Percentiles rank a stretch among this genome's conserved stretches.
phyloP scores from a whole-genome alignment of 2,329 filamentous ascomycete species.

The Cordyceps fumosorosea region DNA sequence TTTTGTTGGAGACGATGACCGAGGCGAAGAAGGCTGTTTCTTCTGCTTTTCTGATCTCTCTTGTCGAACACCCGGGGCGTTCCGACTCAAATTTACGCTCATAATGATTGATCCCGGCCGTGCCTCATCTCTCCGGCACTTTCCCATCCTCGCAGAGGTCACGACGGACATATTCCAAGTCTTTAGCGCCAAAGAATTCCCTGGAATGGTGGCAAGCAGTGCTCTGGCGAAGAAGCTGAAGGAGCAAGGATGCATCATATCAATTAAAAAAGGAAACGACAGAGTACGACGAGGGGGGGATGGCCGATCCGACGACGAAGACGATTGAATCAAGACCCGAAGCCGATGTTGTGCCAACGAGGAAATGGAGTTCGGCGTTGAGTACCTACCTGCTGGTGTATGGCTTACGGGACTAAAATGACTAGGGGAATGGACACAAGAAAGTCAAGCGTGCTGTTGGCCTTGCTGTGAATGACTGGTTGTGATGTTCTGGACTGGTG shows the following conservation, averaged over 20 bases:
- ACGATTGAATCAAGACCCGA: not conserved
- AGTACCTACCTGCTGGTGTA: not conserved
- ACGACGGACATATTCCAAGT: conserved; percentile 71
- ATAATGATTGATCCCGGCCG: conserved; percentile 61
- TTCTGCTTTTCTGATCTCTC: conserved; percentile 82
- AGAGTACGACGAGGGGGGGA: conserved; percentile 5
- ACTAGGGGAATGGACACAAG: not conserved
- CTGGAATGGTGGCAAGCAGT: conserved; percentile 75
- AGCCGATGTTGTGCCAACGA: not conserved
- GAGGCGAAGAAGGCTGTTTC: conserved; percentile 68
- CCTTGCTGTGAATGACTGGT: not conserved
- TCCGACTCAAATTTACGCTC: conserved; percentile 66
- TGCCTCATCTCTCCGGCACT: conserved; percentile 39
- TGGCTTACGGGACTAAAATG: not conserved
- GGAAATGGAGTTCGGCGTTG: not conserved
- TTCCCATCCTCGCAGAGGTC: conserved; percentile 43
- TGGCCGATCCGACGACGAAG: conserved; percentile 10
- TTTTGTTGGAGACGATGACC: conserved; percentile 69
- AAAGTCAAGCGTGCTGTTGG: not conserved
- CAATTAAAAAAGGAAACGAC: conserved; percentile 80
- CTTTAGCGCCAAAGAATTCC: conserved; percentile 80
- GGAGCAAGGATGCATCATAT: conserved; percentile 75
- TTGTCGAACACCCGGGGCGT: conserved; percentile 70
- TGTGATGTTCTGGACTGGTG: not conserved
- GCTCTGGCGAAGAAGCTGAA: conserved; percentile 66